phyloP scores from a whole-genome alignment of 352 stramenopile genomes.

The Globisporangium paroecandrum region DNA sequence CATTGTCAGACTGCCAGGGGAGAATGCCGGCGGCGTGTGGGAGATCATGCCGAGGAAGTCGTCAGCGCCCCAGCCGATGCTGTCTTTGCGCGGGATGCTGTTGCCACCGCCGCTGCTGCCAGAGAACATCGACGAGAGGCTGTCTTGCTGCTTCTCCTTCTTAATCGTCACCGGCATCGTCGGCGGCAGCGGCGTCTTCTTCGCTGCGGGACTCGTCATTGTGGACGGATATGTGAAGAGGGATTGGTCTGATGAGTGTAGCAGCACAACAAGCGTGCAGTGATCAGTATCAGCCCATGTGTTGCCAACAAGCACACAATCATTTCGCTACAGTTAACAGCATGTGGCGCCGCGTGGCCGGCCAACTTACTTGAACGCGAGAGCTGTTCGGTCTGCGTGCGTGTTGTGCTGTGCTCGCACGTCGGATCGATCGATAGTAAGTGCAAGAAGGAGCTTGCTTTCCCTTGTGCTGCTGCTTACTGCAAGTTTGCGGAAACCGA shows the following conservation, averaged over 20 bases:
- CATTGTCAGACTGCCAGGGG: constrained; percentile 84
- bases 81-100: constrained; percentile 69
- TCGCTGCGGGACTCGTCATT: constrained; percentile 28
- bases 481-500: background rate
- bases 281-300: background rate
- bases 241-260: background rate
- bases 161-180: constrained; percentile 73
- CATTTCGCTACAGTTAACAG: background rate
- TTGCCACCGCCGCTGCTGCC: constrained; percentile 27
- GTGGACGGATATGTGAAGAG: background rate
- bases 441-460: background rate
- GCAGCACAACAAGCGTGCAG: background rate
- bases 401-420: background rate
- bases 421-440: background rate
- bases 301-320: background rate
- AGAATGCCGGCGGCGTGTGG: constrained; percentile 90
- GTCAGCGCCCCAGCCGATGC: constrained; percentile 77
- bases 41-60: constrained; percentile 87
- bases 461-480: background rate
- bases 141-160: constrained; percentile 42
- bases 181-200: constrained; percentile 47
- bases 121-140: constrained; percentile 25
- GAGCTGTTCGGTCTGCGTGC: background rate
- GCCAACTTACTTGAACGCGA: background rate
- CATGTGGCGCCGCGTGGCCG: background rate